Conservation (phyloP, 805 yeast species). For the Jamesozyma lodderae region DNA sequence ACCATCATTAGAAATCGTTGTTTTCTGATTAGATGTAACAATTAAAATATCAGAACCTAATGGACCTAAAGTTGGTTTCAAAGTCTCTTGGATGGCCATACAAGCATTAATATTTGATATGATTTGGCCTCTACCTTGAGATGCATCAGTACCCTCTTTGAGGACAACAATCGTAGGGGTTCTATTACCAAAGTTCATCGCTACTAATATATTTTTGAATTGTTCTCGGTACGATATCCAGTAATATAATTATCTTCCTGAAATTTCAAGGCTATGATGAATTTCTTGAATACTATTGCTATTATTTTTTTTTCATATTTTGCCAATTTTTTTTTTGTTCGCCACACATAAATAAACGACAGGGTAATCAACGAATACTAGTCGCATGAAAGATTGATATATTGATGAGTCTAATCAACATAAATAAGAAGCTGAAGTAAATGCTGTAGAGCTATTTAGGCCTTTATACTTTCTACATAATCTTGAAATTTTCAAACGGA, state of each 20-base stretch:
- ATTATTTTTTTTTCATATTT: neutral
- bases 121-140: conserved; percentile 95
- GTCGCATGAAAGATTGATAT: no score
- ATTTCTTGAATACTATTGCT: neutral
- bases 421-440: no score
- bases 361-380: no score
- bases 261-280: neutral
- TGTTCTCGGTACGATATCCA: neutral
- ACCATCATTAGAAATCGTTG: conserved; percentile 97
- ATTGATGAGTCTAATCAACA: no score
- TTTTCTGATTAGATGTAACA: conserved; percentile 71
- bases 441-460: no score
- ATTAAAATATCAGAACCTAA: conserved; percentile 92
- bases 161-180: conserved; percentile 97
- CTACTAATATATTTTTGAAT: neutral
- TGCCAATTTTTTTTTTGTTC: conserved; percentile 1
- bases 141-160: conserved; percentile 94
- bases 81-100: conserved; percentile 90
- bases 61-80: conserved; percentile 93
- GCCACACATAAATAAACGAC: conserved; percentile 1
- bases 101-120: conserved; percentile 95
- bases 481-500: no score
- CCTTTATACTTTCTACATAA: no score
- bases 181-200: conserved; percentile 83
- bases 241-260: neutral